A percentile compares a stretch with the other conserved stretches of the same genome.
Conservation (phyloP, 23 red algal genomes). For the Agarophyton chilense region DNA sequence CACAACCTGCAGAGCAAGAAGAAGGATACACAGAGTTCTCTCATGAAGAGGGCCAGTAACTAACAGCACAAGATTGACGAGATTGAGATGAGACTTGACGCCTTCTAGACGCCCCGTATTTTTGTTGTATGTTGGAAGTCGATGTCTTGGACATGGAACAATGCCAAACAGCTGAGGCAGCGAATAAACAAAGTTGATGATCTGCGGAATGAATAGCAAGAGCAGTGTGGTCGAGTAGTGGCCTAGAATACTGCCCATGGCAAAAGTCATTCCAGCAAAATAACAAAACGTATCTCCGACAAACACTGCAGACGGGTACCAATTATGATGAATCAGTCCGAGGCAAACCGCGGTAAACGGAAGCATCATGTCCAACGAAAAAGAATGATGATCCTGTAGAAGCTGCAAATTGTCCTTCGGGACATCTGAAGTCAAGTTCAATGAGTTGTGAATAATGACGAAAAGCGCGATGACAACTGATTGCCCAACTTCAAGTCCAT, state of each 20-base stretch:
- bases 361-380: constrained; percentile 92
- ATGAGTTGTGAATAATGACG: constrained; percentile 90
- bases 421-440: constrained; percentile 68
- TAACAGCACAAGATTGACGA: constrained; percentile 89
- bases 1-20: constrained; percentile 78
- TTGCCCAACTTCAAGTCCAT: constrained; percentile 98
- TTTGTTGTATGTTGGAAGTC: constrained; percentile 84
- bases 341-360: constrained; percentile 82
- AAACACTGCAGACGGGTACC: constrained; percentile 92
- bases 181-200: constrained; percentile 97
- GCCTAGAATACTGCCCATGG: constrained; percentile 95
- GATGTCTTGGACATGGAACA: constrained; percentile 95
- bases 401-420: constrained; percentile 78
- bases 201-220: constrained; percentile 96
- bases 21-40: constrained; percentile 77
- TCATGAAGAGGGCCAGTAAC: constrained; percentile 92
- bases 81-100: constrained; percentile 81
- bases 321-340: constrained; percentile 92
- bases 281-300: constrained; percentile 99
- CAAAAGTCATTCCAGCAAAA: constrained; percentile 99
- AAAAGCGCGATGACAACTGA: constrained; percentile 82
- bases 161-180: constrained; percentile 97
- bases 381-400: constrained; percentile 87
- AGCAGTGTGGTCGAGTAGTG: constrained; percentile 94
- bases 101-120: constrained; percentile 88